Evolutionary conservation across 768 basidiomycete species (phyloP), one percentile per base, ranked within the genome.

Genomic region (Tephrocybe sp.): DNA sequence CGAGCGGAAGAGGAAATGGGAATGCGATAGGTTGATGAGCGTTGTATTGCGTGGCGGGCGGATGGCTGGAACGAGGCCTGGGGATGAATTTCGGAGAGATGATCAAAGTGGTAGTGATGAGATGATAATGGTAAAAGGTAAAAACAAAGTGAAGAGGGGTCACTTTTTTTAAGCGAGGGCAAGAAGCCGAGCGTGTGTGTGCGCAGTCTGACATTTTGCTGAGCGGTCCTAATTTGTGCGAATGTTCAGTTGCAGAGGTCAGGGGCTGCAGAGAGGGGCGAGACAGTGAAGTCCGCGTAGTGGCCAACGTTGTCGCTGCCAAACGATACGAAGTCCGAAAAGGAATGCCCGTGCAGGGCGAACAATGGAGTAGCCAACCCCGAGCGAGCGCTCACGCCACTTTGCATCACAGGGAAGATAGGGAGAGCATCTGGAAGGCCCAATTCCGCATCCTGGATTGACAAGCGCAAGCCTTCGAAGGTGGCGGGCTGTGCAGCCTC

Each of bases 171-270:
- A 27, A 36, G 38, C 36, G 37, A 35, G 30, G 42, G 37, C 21
- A 30, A 28, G 30, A 32, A 32, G 44, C 36, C 32, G 35, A 22
- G 25, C 16, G 27, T 24, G 44, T 37, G 39, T 37, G 44, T 42
- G 34, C 35, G 16, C 27, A 47, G 30, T 40, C 35, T 45, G 25
- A 50, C 42, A 16, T 53, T 50, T 52, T 52, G 30, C 27, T 32
- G 25, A 22, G 22, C 16, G 35, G n/a, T 22, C 35, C 31, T 15
- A 16, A 19, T 19, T 5, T 25, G 9, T 36, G 39, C 22, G 11
- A 13, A 28, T 13, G 47, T 57, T 74, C 64, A 83, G 59, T 77
- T 77, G 62, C 78, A 72, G 54, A 83, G 70, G 47, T 71, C 67
- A 52, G 76, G 76, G 31, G 72, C 72, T 28, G 71, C 72, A 31